Conservation (phyloP, 1,139 yeast genomes). For the Kluyveromyces marxianus region DNA sequence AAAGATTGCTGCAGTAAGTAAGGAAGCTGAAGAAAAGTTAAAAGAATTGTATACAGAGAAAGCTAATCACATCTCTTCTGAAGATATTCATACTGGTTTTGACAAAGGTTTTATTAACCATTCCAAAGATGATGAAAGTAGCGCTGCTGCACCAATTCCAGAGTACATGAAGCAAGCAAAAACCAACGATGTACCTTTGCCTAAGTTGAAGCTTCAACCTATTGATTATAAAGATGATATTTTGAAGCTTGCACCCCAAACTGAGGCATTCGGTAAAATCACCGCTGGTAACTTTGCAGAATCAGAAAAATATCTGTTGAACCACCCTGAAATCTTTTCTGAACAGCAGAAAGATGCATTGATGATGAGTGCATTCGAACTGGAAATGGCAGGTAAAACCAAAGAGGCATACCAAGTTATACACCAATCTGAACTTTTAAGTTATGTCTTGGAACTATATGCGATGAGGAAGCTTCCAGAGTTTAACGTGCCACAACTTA, state of each 20-base stretch:
- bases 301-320: constrained; percentile 46
- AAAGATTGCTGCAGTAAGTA: constrained; percentile 59
- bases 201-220: constrained; percentile 18
- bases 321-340: constrained; percentile 61
- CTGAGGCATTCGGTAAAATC: constrained; percentile 57
- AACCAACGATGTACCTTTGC: constrained; percentile 7
- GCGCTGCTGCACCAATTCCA: constrained; percentile 12
- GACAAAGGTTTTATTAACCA: constrained; percentile 74
- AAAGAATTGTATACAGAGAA: constrained; percentile 65
- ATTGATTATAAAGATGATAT: constrained; percentile 33
- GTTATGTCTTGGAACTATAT: constrained; percentile 64
- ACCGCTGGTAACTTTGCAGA: constrained; percentile 38
- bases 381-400: constrained; percentile 57
- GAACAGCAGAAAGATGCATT: constrained; percentile 89
- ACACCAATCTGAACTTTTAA: constrained; percentile 73
- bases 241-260: constrained; percentile 51
- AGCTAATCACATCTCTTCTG: constrained; percentile 70
- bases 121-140: constrained; percentile 32
- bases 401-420: constrained; percentile 52
- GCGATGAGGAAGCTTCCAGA: constrained; percentile 34
- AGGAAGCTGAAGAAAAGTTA: constrained; percentile 53
- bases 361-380: constrained; percentile 87
- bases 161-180: constrained; percentile 8
- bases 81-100: constrained; percentile 91
- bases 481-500: constrained; percentile 32